Base-by-base conservation (phyloP, 495 filamentous ascomycete genomes). In the Penicillium daleae region DNA sequence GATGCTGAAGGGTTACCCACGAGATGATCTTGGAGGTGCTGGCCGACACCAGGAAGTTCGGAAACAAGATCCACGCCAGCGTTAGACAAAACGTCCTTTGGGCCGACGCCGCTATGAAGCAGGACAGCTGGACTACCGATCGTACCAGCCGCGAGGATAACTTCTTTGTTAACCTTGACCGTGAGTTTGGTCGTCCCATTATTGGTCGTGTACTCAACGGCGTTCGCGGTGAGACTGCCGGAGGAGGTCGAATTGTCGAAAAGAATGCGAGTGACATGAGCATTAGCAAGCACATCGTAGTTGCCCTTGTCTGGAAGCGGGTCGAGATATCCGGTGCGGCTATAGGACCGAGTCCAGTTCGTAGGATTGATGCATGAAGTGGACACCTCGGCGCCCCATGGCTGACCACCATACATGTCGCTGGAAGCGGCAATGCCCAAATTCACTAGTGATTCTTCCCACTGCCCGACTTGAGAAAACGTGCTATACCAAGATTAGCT, bases 101-200 rank as follows among this genome's bases (percentile, higher is more conserved):
- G 77, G 3, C 80, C 81, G 39, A 84, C 71, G 49, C 81, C 81
- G 33, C 78, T 77, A 40, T 83, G 61, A 9, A 82, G 71, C 9
- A 84, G 63, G n/a, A 88, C 74, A 60, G 86, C 82, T 0, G 85
- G 85, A 24, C 82, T 80, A 63, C 84, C 84, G 61, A 87, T 76
- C 24, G 80, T 67, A 12, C 85, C 85, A 54, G 82, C 80, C 0
- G 85, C 70, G 6, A 88, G 63, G 61, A 88, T 87, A 21, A 86
- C 82, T 66, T 88, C 85, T 52, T 78, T 79, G 12, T 70, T 77
- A 3, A 79, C 77, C 27, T 65, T 68, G 48, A 78, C 74, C 27
- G 66, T 71, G 57, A 56, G 55, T 17, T 58, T 74, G 1, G 74
- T 75, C 8, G 57, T 55, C 3, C 73, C 74, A 21, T 60, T 57